Evolutionary conservation across 768 basidiomycete species (phyloP).

Genomic region (Suillus spraguei): DNA sequence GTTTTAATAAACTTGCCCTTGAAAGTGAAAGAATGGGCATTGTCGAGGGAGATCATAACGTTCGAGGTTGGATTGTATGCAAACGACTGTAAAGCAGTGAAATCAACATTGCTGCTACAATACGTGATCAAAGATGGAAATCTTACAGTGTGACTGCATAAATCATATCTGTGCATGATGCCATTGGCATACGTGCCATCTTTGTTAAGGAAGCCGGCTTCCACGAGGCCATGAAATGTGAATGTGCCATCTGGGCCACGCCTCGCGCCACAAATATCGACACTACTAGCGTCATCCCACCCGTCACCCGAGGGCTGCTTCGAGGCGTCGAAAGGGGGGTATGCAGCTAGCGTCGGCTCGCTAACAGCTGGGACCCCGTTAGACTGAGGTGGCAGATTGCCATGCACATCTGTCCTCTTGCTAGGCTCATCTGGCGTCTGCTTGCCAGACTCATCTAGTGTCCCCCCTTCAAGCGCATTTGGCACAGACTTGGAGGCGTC

Average conservation of each 20-base stretch:
- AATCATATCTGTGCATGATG: constrained; percentile 58
- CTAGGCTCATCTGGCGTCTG: too few relatives aligned
- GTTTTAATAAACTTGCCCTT: constrained; percentile 60
- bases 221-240: constrained; percentile 61
- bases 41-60: constrained; percentile 63
- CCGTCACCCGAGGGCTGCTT: constrained; percentile 53
- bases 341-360: constrained; percentile 45
- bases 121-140: constrained; percentile 36
- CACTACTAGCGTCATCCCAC: constrained; percentile 52
- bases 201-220: constrained; percentile 51
- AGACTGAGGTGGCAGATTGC: too few relatives aligned
- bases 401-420: too few relatives aligned
- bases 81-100: constrained; percentile 46
- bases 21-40: constrained; percentile 44
- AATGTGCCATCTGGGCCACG: constrained; percentile 54
- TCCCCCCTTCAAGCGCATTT: too few relatives aligned
- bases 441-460: too few relatives aligned
- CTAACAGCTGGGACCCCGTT: too few relatives aligned
- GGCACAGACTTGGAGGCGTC: too few relatives aligned
- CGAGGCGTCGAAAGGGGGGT: constrained; percentile 52
- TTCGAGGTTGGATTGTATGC: constrained; percentile 55
- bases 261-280: constrained; percentile 56
- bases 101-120: constrained; percentile 43
- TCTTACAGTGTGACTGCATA: constrained; percentile 70
- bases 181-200: constrained; percentile 36